Evolutionary conservation across 2,329 filamentous ascomycete species (phyloP).

Genomic region (Teratosphaeria viscida): DNA sequence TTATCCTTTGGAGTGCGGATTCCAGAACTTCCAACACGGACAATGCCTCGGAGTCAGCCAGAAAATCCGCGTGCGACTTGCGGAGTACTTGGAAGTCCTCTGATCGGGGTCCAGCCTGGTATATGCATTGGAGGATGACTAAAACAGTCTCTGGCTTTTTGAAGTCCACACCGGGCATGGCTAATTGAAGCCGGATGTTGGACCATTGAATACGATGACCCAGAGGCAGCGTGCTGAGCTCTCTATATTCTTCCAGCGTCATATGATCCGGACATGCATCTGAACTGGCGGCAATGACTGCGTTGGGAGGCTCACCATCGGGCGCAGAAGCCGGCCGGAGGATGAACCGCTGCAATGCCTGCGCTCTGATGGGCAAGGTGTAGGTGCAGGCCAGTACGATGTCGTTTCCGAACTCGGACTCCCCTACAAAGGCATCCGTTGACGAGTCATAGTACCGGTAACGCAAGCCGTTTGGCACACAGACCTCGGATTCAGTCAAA

Average conservation of each 20-base stretch:
- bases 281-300: constrained; percentile 35
- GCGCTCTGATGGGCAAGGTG: constrained; percentile 29
- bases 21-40: constrained; percentile 6
- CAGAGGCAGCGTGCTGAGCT: constrained; percentile 40
- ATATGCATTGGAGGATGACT: constrained; percentile 42
- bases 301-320: constrained; percentile 12
- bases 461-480: constrained; percentile 36
- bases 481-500: constrained; percentile 31
- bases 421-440: constrained; percentile 1
- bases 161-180: constrained; percentile 49
- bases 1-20: constrained; percentile 9
- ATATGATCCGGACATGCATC: constrained; percentile 37
- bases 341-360: constrained; percentile 21
- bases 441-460: constrained; percentile 40
- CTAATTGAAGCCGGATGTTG: constrained; percentile 41
- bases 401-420: constrained; percentile 5
- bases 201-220: constrained; percentile 40
- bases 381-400: constrained; percentile 23
- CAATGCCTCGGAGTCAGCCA: constrained; percentile 25
- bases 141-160: constrained; percentile 41
- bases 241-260: constrained; percentile 43
- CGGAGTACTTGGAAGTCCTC: constrained; percentile 28
- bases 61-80: constrained; percentile 35
- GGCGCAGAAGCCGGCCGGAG: constrained; percentile 16
- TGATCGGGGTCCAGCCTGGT: constrained; percentile 45